A percentile compares a stretch with the other conserved stretches of the same genome.
Conservation (phyloP, 257 asterid species). For the Linaria vulgaris region DNA sequence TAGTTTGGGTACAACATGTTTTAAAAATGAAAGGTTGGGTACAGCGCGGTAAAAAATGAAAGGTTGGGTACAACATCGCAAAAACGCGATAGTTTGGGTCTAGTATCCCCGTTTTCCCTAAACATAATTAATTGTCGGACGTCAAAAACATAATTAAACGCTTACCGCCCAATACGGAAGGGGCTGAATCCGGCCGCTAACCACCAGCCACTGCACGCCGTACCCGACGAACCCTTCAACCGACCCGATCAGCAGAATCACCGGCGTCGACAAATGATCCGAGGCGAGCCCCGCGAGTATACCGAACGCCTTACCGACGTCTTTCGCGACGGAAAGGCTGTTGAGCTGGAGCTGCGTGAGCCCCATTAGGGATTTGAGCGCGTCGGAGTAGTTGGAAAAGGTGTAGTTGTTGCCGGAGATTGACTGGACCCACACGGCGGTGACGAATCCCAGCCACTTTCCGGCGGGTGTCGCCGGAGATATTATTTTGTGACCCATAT, state of each 20-base stretch:
- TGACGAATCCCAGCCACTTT: slow-evolving; percentile 88
- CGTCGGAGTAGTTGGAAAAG: slow-evolving; percentile 87
- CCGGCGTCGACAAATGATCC: slow-evolving; percentile 71
- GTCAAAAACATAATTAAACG: neutral
- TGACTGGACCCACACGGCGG: slow-evolving; percentile 98
- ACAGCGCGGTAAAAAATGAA: too few species aligned
- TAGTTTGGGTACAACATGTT: too few species aligned
- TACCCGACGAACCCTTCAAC: slow-evolving; percentile 87
- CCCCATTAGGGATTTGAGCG: slow-evolving; percentile 80
- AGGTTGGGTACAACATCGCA: too few species aligned
- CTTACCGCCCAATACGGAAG: slow-evolving; percentile 89
- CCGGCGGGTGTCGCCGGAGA: slow-evolving; percentile 74
- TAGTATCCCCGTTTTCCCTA: too few species aligned
- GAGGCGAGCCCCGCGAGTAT: slow-evolving; percentile 89
- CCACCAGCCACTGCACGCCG: slow-evolving; percentile 98
- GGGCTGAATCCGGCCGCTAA: slow-evolving; percentile 79
- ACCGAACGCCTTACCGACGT: slow-evolving; percentile 94
- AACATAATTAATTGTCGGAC: too few species aligned
- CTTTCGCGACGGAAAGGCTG: slow-evolving; percentile 92
- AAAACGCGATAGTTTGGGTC: too few species aligned
- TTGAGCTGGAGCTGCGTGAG: slow-evolving; percentile 90
- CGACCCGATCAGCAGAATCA: slow-evolving; percentile 73
- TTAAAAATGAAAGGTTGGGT: too few species aligned
- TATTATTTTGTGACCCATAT: slow-evolving; percentile 40
- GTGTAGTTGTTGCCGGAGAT: slow-evolving; percentile 97